These are phyloP conservation scores for Delonix regia DNA, from an alignment of 306 rosid genomes.

Conservation along the genomic window DNA sequence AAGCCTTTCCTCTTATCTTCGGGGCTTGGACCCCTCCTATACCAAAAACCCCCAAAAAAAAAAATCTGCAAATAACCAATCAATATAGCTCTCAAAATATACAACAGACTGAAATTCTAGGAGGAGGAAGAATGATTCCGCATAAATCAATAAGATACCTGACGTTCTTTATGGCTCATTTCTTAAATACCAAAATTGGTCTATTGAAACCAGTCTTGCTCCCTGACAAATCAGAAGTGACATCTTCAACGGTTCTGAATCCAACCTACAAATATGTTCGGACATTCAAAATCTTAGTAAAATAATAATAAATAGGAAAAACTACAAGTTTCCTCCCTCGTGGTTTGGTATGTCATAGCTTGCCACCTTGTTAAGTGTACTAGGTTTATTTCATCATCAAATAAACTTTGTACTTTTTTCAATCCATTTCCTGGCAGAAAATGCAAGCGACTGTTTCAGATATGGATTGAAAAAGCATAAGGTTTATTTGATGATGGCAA, in stretches of 20 bases:
- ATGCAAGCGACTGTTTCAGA: neutral
- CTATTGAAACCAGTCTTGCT: slow-evolving; percentile 65
- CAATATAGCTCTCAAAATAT: neutral
- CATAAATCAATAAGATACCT: neutral
- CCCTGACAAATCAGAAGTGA: slow-evolving; percentile 47
- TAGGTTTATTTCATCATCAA: neutral
- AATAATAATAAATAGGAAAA: neutral
- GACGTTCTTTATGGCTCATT: slow-evolving; percentile 41
- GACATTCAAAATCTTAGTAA: neutral
- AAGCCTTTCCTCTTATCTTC: too few species aligned
- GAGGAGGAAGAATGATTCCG: neutral
- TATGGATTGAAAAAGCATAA: too few species aligned
- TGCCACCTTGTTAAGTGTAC: neutral
- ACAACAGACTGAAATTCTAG: neutral
- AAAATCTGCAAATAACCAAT: neutral
- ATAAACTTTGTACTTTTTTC: neutral
- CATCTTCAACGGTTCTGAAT: slow-evolving; percentile 54
- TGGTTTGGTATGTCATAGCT: neutral
- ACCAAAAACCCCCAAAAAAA: neutral
- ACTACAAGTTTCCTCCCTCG: neutral
- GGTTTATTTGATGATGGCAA: too few species aligned
- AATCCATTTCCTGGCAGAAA: neutral
- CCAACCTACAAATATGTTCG: slow-evolving; percentile 57
- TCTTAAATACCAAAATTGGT: slow-evolving; percentile 65
- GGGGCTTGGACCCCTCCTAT: neutral